Conservation (phyloP, 1,139 yeast species). For the Taphrina confusa region DNA sequence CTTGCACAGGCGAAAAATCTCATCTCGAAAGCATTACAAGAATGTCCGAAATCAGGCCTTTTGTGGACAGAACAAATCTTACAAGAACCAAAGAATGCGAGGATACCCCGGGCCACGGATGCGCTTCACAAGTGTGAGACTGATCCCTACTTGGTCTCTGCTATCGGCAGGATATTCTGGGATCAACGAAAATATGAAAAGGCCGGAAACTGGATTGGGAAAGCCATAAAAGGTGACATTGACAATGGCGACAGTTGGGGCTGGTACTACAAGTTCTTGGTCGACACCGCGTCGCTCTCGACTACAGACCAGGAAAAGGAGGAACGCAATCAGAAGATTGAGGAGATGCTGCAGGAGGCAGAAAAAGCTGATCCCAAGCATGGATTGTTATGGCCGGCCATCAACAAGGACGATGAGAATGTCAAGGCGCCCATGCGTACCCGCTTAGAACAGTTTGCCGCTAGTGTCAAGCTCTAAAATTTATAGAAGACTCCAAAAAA, state of each 20-base stretch:
- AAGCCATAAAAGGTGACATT: constrained; percentile 60
- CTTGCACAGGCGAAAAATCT: constrained; percentile 58
- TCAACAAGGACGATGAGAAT: constrained; percentile 20
- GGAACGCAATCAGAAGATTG: constrained; percentile 1
- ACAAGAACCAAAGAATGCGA: constrained; percentile 53
- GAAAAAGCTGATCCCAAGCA: constrained; percentile 30
- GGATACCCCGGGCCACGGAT: constrained; percentile 67
- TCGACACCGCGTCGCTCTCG: constrained; percentile 1
- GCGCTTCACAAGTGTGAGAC: constrained; percentile 71
- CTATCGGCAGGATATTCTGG: constrained; percentile 73
- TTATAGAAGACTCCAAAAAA: no score
- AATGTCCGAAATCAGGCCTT: constrained; percentile 59
- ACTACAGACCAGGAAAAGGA: constrained; percentile 4
- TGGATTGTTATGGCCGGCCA: constrained; percentile 31
- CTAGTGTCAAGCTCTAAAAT: constrained; percentile 12
- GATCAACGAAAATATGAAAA: constrained; percentile 63
- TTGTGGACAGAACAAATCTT: constrained; percentile 66
- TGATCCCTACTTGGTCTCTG: constrained; percentile 58
- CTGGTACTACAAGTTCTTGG: constrained; percentile 57
- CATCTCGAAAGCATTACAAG: constrained; percentile 61
- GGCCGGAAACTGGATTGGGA: constrained; percentile 74
- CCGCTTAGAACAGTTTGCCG: constrained; percentile 13
- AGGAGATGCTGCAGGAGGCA: constrained; percentile 13
- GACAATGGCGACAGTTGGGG: constrained; percentile 77
- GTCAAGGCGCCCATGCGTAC: background rate